A percentile compares a stretch with the other conserved stretches of the same genome.
Conservation (phyloP, 1,139 yeast species). For the Pichia sp. region DNA sequence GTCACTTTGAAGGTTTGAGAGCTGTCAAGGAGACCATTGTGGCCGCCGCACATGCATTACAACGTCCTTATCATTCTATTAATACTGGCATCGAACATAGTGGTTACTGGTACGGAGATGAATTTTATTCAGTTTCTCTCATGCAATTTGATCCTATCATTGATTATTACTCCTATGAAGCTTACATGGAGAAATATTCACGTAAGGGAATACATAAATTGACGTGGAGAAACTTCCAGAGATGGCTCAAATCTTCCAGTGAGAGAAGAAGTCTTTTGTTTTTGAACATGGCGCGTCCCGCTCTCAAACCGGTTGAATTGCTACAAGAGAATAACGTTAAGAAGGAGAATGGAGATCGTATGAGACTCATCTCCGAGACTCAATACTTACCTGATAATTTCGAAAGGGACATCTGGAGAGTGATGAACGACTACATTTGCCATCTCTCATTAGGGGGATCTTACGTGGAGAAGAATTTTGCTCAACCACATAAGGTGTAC, state of each 20-base stretch:
- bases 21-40: conserved; percentile 57
- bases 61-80: conserved; percentile 47
- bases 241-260: conserved; percentile 17
- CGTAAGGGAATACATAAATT: conserved; percentile 15
- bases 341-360: conserved; percentile 26
- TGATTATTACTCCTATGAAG: conserved; percentile 36
- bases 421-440: conserved; percentile 26
- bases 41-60: conserved; percentile 51
- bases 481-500: no score
- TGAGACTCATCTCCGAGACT: conserved; percentile 22
- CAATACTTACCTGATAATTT: conserved; percentile 15
- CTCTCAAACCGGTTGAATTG: conserved; percentile 24
- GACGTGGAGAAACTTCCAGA: conserved; percentile 14
- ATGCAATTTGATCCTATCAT: conserved; percentile 46
- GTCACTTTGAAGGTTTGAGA: conserved; percentile 32
- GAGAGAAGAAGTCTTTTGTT: conserved; percentile 23
- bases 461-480: conserved; percentile 20
- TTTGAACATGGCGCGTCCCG: conserved; percentile 23
- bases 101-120: conserved; percentile 26
- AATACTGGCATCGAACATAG: conserved; percentile 23
- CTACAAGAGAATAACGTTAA: conserved; percentile 18
- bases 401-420: conserved; percentile 23
- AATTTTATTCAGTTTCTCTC: conserved; percentile 40
- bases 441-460: conserved; percentile 19
- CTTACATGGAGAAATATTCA: conserved; percentile 18